Evolutionary conservation across 129 eudicot species (phyloP), one percentile per base, ranked within the genome.

Genomic region (Centella asiatica): DNA sequence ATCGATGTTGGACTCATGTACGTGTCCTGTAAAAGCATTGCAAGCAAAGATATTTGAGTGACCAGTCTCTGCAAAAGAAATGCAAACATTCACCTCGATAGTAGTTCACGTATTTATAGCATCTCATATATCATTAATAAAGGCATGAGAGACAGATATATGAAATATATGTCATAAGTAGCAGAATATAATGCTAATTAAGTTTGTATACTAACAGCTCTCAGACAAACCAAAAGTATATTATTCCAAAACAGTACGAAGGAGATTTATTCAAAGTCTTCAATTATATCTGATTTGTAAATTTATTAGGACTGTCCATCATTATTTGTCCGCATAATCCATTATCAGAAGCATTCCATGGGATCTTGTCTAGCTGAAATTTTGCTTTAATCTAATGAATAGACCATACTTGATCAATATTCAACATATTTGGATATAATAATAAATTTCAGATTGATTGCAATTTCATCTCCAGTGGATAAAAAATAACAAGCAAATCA

Each of bases 11-110:
- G 60, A 59, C 58, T 53, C 69, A 40, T 47, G 71, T 37, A 49
- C 49, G 17, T 19, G 7, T 64, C 77, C 87, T 75, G 93, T 64
- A 53, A 56, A 69, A 56, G 9, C 24, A 56, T 29, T 27, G 18
- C 22, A 33, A 54, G 60, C 39, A 54, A 54, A 33, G 28, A 54
- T 4, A 54, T 24, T 19, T 4, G 37, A 19, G 44, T 32, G 6
- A 13, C 23, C 39, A 58, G 46, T 40, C 5, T 4, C 6, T 31
- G 26, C 14, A 32, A 26, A 32, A 37, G 44, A 56, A 32, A 4
- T 37, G 15, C 17, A 17, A 32, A 37, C 26, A n/a, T 27, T 56
- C 37, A 34, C 63, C 46, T 20, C 63, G 34, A 20, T 23, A 1
- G 34, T 33, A 57, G 14, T 19, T 40, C 25, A 9, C 33, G 4